Base-by-base conservation (phyloP, 768 basidiomycete genomes). In the Mycena belliarum region DNA sequence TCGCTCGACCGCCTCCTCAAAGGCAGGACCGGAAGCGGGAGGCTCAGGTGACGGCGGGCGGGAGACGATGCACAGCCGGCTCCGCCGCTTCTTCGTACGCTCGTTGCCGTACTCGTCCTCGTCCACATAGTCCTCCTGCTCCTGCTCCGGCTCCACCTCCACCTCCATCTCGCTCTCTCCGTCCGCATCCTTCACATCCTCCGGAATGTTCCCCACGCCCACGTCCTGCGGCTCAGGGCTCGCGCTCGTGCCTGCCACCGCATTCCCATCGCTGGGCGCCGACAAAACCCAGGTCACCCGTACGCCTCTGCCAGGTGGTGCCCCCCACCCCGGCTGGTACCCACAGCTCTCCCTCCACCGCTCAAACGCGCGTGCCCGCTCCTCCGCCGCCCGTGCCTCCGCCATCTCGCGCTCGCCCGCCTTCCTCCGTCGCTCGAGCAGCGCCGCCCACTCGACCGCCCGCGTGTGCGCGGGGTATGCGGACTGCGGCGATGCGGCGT, bases 401-500 rank as follows among this genome's bases (percentile, higher is more conserved):
- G 41, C 42, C 23, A 58, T 1, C 53, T 53, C 61, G 20, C 57
- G 37, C 53, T 55, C 61, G 44, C 57, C 61, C 41, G 62, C 62
- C 11, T 32, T 6, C 21, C 52, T 29, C 33, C 62, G 42, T 28
- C 62, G 43, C 50, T 56, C 35, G 15, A 60, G n/a, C 42, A 63
- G 44, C 47, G 62, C 62, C 6, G 9, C 23, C 62, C 62, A 63
- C 55, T 63, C 62, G 0, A 63, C 43, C 29, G 62, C 58, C 47
- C 58, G 62, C 55, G 62, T 60, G 1, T 63, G 62, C 25, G 43
- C 24, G 25, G 43, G 43, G 20, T 44, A 44, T 18, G 33, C 33
- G 29, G 29, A n/a, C 29, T 32, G 29, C 33, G 11, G 33, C 33
- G 33, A 6, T 10, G 33, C 7, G 14, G 33, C 33, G 33, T 35